These are phyloP conservation scores for Heliosperma pusillum DNA, from an alignment of 148 eudicot species.

Conservation along the genomic window DNA sequence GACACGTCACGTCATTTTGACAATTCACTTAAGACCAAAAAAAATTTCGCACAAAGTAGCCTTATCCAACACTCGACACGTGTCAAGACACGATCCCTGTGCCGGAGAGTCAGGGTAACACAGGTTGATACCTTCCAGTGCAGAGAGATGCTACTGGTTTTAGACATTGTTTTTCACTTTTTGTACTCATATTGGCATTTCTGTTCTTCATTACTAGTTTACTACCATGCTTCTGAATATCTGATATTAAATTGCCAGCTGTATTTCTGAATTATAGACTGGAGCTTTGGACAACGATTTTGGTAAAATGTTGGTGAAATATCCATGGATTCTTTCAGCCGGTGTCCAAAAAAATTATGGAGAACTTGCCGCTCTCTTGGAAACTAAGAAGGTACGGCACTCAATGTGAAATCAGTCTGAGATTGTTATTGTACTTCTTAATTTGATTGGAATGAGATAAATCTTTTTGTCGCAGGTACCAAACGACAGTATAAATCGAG, in stretches of 20 bases:
- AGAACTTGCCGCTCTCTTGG: constrained; percentile 48
- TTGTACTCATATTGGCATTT: too few species aligned
- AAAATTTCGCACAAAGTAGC: too few species aligned
- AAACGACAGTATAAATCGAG: constrained; percentile 37
- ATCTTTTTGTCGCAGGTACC: constrained; percentile 50
- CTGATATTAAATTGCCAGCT: constrained; percentile 1
- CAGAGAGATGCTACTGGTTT: not conserved
- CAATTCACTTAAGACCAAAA: too few species aligned
- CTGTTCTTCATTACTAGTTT: not conserved
- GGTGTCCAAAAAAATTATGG: constrained; percentile 55
- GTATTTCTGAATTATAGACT: constrained; percentile 36
- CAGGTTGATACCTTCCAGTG: too few species aligned
- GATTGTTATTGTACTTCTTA: not conserved
- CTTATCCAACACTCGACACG: too few species aligned
- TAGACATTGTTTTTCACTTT: too few species aligned
- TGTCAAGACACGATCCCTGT: too few species aligned
- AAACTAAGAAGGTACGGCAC: constrained; percentile 52
- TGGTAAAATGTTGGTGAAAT: constrained; percentile 61
- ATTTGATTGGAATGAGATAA: not conserved
- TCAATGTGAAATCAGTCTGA: not conserved
- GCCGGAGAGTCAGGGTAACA: too few species aligned
- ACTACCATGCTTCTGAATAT: not conserved
- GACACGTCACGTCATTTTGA: too few species aligned
- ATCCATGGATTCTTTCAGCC: constrained; percentile 82
- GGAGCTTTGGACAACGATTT: constrained; percentile 37